Base-by-base conservation (phyloP, 2,329 filamentous ascomycete species). In the Aspergillus luchuensis region DNA sequence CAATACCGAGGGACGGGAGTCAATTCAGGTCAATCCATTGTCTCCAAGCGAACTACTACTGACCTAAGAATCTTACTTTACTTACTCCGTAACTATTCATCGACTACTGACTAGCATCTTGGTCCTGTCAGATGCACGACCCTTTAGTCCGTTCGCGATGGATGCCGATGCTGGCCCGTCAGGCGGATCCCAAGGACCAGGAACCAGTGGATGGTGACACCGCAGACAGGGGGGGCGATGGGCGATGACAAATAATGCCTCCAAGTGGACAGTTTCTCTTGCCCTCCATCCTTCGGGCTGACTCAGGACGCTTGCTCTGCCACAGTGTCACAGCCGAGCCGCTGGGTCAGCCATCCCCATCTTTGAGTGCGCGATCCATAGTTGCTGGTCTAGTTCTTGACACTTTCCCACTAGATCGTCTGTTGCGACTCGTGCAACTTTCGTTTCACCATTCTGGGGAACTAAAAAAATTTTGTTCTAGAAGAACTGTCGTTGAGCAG, bases 101-200 rank as follows among this genome's bases (percentile, higher is more conserved):
- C 33, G 13, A 36, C 33, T 36, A 36, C 33, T 36, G 33, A 36
- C 33, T 36, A 36, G 33, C 33, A 36, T 36, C 33, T 13, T 13
- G 11, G 10, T 15, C 33, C 41, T 45, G 41, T 45, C 41, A 45
- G 21, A 39, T 55, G 52, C 52, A 55, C 52, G 52, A 45, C 39
- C 47, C 47, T 48, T 23, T 23, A 48, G 21, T 21, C 13, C 23
- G 45, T 13, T 21, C 45, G 52, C 52, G 15, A 55, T 39, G 39
- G 39, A 39, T 21, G 50, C 50, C 50, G 50, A 53, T n/a, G 19
- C 38, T 21, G 25, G 38, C 52, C 38, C 25, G 38, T 45, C 33
- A 19, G 38, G 52, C 52, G 52, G 52, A 55, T 55, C 52, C 52
- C 52, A 55, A 47, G 39, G 43, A 55, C 52, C 52, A 21, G 52